Percentiles rank a stretch among this genome's conserved stretches.
Evolutionary conservation across 2,329 filamentous ascomycete genomes (phyloP).

Genomic region (Gnomoniopsis sp.): DNA sequence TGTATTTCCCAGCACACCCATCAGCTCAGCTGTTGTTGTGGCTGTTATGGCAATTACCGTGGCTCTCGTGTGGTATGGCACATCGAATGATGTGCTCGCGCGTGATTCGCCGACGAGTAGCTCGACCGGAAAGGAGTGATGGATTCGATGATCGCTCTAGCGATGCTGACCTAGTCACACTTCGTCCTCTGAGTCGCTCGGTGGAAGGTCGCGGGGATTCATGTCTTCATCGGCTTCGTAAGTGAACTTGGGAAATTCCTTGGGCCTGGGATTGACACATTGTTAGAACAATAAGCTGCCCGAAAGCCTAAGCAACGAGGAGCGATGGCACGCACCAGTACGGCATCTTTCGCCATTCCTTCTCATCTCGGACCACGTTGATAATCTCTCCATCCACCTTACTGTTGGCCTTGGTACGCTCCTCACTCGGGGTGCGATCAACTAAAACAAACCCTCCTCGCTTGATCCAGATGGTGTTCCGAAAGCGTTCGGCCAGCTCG

Average conservation of each 20-base stretch:
- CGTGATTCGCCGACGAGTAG: neutral
- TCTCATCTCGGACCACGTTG: constrained; percentile 89
- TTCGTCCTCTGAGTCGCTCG: constrained; percentile 74
- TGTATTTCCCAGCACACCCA: constrained; percentile 72
- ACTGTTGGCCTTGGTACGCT: constrained; percentile 57
- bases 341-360: constrained; percentile 79
- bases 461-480: constrained; percentile 91
- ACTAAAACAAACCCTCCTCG: constrained; percentile 84
- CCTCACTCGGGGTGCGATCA: constrained; percentile 61
- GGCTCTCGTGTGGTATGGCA: constrained; percentile 57
- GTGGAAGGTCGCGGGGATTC: constrained; percentile 79
- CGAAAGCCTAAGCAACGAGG: neutral
- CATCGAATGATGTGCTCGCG: constrained; percentile 34
- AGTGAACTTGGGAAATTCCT: constrained; percentile 68
- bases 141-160: neutral
- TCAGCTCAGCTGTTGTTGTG: constrained; percentile 63
- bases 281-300: neutral
- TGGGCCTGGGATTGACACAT: constrained; percentile 56
- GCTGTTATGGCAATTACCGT: constrained; percentile 66
- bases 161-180: constrained; percentile 18
- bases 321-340: constrained; percentile 67
- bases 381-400: constrained; percentile 86
- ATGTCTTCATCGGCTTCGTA: constrained; percentile 70
- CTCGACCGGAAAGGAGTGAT: neutral
- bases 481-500: constrained; percentile 80